phyloP scores from a whole-genome alignment of 768 basidiomycete species.

The Mycena alexandri region DNA sequence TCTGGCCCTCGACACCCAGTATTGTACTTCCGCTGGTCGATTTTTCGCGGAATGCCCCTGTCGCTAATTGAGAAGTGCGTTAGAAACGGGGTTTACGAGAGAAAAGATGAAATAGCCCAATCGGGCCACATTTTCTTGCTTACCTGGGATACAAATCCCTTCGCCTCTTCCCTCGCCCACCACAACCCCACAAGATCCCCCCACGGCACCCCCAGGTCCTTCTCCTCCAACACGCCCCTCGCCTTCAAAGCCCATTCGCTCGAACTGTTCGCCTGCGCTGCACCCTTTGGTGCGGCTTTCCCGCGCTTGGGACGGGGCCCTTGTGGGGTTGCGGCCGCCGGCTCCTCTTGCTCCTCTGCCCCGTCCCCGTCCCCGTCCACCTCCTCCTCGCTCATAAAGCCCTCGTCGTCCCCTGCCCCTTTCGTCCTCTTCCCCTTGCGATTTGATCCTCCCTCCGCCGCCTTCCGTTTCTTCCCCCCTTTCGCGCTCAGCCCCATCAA shows the following conservation, averaged over 20 bases:
- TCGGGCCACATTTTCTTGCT: too few relatives aligned
- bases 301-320: neutral
- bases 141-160: neutral
- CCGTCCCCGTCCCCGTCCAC: neutral
- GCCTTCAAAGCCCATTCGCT: slow-evolving; percentile 1
- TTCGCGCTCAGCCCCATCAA: neutral
- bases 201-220: neutral
- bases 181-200: neutral
- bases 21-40: too few relatives aligned
- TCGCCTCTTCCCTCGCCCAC: neutral
- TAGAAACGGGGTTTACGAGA: too few relatives aligned
- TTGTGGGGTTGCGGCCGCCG: too few relatives aligned
- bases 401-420: too few relatives aligned
- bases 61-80: too few relatives aligned
- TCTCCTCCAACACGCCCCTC: neutral
- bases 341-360: too few relatives aligned
- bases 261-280: too few relatives aligned
- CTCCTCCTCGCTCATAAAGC: neutral
- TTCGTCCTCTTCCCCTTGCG: neutral
- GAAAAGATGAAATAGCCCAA: too few relatives aligned
- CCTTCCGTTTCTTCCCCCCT: neutral
- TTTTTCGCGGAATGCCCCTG: too few relatives aligned
- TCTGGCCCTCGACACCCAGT: too few relatives aligned
- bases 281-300: too few relatives aligned
- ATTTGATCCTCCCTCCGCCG: neutral